Base-by-base conservation (phyloP, 2,329 filamentous ascomycete species). In the Pestalotiopsis sp. region DNA sequence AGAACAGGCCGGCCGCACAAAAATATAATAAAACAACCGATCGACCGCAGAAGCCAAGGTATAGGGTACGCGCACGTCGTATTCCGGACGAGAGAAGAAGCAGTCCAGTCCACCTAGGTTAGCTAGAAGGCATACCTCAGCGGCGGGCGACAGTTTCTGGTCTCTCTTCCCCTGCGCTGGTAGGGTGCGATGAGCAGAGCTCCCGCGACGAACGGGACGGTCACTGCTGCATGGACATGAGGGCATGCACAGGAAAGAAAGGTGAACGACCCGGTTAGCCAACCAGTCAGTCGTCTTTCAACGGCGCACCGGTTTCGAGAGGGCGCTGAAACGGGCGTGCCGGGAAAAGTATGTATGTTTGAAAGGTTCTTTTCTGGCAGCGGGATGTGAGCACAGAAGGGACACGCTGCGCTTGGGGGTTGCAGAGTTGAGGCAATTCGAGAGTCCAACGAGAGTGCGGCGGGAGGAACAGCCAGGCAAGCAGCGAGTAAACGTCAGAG, bases 361-460 rank as follows among this genome's bases (percentile, higher is more conserved):
- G 22, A 11, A 24, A 35, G 58, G 38, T 63, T 24, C 20, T 44
- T 52, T 52, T 63, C 60, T 63, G 60, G 60, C 60, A 48, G 60
- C 60, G 60, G 60, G n/a, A n/a, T 26, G 11, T 35, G 56, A 58
- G 56, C 56, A 58, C 56, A 35, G 30, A 35, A 58, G 55, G 11
- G 17, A 24, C 17, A 22, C n/a, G 20, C 9, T 58, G 22, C 22
- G 17, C n/a, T 22, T 26, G 22, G n/a, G 35, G 56, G 24, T 35
- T 35, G 30, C 40, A 48, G 40, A n/a, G 44, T 17, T 52, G 44
- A 52, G 20, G 44, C 44, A 52, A 22, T 52, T 52, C 20, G 17
- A 17, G 44, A 52, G 44, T 52, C 17, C 17, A 52, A 58, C 56
- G 26, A 22, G 40, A 48, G 40, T 48, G 44, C 17, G 44, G 44